Conservation (phyloP, 2,329 filamentous ascomycete species). For the Orbilia oligospora region DNA sequence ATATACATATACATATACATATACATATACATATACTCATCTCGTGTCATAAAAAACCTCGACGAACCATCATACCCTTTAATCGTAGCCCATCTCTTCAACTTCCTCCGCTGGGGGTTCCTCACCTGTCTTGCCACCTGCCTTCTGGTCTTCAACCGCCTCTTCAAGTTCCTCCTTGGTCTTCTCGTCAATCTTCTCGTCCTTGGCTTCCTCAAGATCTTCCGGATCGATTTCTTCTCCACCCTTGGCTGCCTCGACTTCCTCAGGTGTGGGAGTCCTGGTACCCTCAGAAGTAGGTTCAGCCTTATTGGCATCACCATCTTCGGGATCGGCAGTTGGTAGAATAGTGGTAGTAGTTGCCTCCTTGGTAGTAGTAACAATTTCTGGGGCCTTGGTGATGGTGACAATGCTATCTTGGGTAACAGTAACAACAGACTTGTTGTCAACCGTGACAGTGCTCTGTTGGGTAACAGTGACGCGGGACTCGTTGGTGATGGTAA, state of each 20-base stretch:
- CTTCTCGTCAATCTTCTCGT: background rate
- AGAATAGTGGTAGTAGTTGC: background rate
- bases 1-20: too few species aligned
- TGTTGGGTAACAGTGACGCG: background rate
- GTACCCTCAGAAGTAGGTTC: background rate
- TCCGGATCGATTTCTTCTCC: conserved; percentile 6
- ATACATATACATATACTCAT: too few species aligned
- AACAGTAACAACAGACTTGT: background rate
- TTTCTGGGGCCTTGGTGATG: background rate
- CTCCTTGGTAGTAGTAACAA: too few species aligned
- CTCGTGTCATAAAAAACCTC: too few species aligned
- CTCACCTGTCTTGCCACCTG: background rate
- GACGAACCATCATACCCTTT: background rate
- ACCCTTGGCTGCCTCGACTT: conserved; percentile 8
- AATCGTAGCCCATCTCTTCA: background rate
- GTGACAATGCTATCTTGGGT: conserved; percentile 1
- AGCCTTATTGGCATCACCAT: conserved; percentile 3
- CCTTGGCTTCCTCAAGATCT: conserved; percentile 1
- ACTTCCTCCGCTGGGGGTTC: background rate
- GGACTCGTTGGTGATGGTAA: background rate
- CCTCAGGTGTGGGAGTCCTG: background rate
- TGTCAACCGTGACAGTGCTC: background rate
- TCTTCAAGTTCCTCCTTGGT: conserved; percentile 14
- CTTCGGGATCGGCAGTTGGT: background rate
- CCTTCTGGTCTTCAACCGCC: background rate